Conservation (phyloP, 2,329 filamentous ascomycete genomes). For the Cercospora berteroae region DNA sequence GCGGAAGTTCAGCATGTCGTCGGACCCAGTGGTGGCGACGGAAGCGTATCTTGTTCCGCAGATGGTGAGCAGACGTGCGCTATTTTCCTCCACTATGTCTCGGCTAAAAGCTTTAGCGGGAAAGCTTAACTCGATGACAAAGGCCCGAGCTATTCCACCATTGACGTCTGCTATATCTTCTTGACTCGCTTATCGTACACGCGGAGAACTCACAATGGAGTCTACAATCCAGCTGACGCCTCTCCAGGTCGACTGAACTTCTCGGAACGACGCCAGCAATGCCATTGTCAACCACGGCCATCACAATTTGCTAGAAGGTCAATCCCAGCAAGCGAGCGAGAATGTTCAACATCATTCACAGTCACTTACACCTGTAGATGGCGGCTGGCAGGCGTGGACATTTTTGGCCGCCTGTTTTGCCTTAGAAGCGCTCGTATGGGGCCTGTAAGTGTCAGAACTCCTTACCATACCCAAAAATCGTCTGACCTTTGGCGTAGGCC, state of each 20-base stretch:
- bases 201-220: neutral
- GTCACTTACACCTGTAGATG: conserved; percentile 38
- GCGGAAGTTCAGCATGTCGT: neutral
- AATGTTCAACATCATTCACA: conserved; percentile 12
- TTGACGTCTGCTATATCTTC: no score
- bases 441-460: no score
- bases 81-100: neutral
- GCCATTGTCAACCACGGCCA: no score
- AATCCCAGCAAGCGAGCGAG: neutral
- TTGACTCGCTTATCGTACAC: neutral
- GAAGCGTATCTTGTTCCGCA: neutral
- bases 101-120: neutral
- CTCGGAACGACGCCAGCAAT: no score
- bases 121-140: neutral
- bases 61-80: neutral
- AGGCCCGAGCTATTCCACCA: neutral
- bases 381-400: conserved; percentile 45
- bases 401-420: conserved; percentile 49
- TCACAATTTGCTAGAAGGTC: neutral
- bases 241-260: neutral
- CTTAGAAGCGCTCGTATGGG: conserved; percentile 32
- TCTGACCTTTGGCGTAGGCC: conserved; percentile 6
- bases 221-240: neutral
- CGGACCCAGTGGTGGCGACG: neutral
- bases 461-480: no score